These are phyloP conservation scores for Paraglomus occultum DNA, from an alignment of 192 early-diverging fungal species.

Conservation along the genomic window DNA sequence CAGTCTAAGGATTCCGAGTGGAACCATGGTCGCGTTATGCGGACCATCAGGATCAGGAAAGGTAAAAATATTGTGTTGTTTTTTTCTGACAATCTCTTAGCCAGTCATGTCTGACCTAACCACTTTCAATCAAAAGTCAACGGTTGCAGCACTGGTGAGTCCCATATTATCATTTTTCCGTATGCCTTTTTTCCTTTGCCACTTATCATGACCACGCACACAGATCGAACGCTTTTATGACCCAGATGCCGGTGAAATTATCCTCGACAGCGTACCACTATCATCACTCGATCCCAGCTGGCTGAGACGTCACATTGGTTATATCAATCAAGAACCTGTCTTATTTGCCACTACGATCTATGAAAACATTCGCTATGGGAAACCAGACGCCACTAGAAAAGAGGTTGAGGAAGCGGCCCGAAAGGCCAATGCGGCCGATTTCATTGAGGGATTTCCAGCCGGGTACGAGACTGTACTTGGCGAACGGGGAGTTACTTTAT, in stretches of 20 bases:
- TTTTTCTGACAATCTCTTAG: no score
- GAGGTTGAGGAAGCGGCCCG: slow-evolving; percentile 66
- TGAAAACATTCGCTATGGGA: slow-evolving; percentile 73
- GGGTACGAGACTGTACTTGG: slow-evolving; percentile 91
- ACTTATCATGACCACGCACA: no score
- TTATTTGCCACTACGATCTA: slow-evolving; percentile 75
- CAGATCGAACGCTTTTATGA: slow-evolving; percentile 76
- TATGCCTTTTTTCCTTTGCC: slow-evolving; percentile 8
- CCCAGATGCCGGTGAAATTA: slow-evolving; percentile 58
- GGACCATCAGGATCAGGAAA: slow-evolving; percentile 70
- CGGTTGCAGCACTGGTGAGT: no score
- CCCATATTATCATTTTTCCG: slow-evolving; percentile 34
- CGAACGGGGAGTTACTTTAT: slow-evolving; percentile 72
- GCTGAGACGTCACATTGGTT: slow-evolving; percentile 66
- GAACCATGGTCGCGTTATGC: slow-evolving; percentile 72
- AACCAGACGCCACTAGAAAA: slow-evolving; percentile 63
- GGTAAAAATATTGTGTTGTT: no score
- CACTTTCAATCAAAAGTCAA: no score
- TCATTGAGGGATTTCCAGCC: slow-evolving; percentile 69
- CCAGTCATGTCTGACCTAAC: no score
- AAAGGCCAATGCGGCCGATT: slow-evolving; percentile 72
- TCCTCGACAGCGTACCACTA: slow-evolving; percentile 63
- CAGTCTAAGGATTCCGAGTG: slow-evolving; percentile 48
- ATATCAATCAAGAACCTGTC: slow-evolving; percentile 76
- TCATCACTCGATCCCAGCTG: slow-evolving; percentile 62